Conservation (phyloP, 129 eudicot species). For the Flaveria sonorensis region DNA sequence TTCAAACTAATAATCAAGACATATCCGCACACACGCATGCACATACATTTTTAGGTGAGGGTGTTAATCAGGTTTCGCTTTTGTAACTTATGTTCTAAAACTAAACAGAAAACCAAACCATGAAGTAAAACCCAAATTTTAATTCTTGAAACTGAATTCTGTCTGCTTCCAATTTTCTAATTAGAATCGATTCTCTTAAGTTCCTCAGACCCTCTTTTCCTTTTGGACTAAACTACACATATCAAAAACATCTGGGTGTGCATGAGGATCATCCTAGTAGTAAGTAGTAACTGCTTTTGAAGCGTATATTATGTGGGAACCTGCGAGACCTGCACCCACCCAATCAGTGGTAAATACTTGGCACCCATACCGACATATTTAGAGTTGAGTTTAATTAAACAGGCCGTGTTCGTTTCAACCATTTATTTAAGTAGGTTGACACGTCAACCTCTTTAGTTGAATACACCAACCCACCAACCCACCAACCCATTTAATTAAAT, state of each 20-base stretch:
- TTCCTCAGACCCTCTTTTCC: background rate
- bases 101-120: background rate
- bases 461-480: too few relatives aligned
- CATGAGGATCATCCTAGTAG: background rate
- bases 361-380: background rate
- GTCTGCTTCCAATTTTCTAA: background rate
- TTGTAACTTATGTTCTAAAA: background rate
- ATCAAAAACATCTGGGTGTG: background rate
- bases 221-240: background rate
- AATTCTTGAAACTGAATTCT: background rate
- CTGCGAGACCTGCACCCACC: conserved; percentile 41
- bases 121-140: background rate
- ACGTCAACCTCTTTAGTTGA: background rate
- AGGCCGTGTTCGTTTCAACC: background rate
- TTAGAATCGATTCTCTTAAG: background rate
- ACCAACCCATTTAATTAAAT: background rate
- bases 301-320: conserved; percentile 47
- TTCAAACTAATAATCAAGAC: background rate
- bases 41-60: too few relatives aligned
- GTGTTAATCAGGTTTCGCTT: background rate
- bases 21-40: background rate
- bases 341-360: background rate
- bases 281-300: background rate
- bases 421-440: background rate
- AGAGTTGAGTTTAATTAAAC: background rate